phyloP scores from a whole-genome alignment of 495 filamentous ascomycete species.

The Penicillium arizonense region DNA sequence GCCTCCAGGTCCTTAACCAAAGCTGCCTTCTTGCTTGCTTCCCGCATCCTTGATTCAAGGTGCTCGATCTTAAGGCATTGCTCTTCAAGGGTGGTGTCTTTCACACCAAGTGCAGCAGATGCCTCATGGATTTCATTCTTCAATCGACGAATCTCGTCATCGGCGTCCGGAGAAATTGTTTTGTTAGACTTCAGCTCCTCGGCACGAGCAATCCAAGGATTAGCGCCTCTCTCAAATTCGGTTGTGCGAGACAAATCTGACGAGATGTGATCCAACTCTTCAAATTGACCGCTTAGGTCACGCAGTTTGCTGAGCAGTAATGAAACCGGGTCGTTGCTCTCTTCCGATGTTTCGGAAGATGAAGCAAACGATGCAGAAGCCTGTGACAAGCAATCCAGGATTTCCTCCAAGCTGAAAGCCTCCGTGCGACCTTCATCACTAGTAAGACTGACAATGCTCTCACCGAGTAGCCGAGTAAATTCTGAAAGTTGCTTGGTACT shows the following conservation, averaged over 20 bases:
- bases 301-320: slow-evolving; percentile 67
- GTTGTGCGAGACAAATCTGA: slow-evolving; percentile 74
- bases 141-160: slow-evolving; percentile 72
- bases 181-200: slow-evolving; percentile 76
- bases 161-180: slow-evolving; percentile 72
- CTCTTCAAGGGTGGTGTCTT: slow-evolving; percentile 90
- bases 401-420: slow-evolving; percentile 62
- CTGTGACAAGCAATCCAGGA: slow-evolving; percentile 59
- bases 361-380: slow-evolving; percentile 41
- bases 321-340: slow-evolving; percentile 63
- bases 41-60: slow-evolving; percentile 55
- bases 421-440: slow-evolving; percentile 72
- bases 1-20: slow-evolving; percentile 50
- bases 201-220: slow-evolving; percentile 83
- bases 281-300: slow-evolving; percentile 59
- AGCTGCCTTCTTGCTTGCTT: slow-evolving; percentile 49
- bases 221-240: slow-evolving; percentile 75
- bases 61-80: slow-evolving; percentile 67
- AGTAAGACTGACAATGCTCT: slow-evolving; percentile 61
- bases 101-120: slow-evolving; percentile 65
- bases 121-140: slow-evolving; percentile 70
- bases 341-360: slow-evolving; percentile 28
- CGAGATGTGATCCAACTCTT: slow-evolving; percentile 71
- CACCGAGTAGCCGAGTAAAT: slow-evolving; percentile 65
- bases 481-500: slow-evolving; percentile 64